Conservation (phyloP, 2,329 filamentous ascomycete genomes). For the Kalmusia sp. region DNA sequence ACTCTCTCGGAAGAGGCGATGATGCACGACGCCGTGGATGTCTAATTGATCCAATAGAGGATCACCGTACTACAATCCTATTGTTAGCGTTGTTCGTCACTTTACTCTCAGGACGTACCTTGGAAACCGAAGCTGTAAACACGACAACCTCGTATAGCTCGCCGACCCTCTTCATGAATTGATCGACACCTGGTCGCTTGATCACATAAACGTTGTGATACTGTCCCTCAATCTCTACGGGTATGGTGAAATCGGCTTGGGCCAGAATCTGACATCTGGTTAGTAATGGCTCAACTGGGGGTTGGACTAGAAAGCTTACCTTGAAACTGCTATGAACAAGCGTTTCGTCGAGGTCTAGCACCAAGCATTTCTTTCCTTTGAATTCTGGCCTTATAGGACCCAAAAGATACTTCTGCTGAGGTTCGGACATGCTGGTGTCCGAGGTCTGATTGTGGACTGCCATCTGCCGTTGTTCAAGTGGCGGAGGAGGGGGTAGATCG, state of each 20-base stretch:
- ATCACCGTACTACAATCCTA: slow-evolving; percentile 86
- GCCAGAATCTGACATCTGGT: slow-evolving; percentile 78
- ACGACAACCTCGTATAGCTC: slow-evolving; percentile 98
- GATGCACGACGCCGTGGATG: slow-evolving; percentile 95
- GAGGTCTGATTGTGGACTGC: slow-evolving; percentile 49
- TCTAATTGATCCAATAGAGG: slow-evolving; percentile 94
- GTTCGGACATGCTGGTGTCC: slow-evolving; percentile 48
- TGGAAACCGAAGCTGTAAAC: slow-evolving; percentile 97
- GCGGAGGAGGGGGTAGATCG: slow-evolving; percentile 64
- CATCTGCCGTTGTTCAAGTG: slow-evolving; percentile 54
- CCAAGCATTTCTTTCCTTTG: slow-evolving; percentile 89
- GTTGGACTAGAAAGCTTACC: slow-evolving; percentile 62
- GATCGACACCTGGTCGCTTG: slow-evolving; percentile 96
- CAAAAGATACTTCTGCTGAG: slow-evolving; percentile 72
- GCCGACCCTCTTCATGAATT: slow-evolving; percentile 98
- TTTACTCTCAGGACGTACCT: slow-evolving; percentile 62
- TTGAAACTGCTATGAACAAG: slow-evolving; percentile 99
- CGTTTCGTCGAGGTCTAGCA: slow-evolving; percentile 95
- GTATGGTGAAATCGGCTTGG: slow-evolving; percentile 98
- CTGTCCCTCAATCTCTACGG: slow-evolving; percentile 97
- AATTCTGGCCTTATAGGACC: slow-evolving; percentile 82
- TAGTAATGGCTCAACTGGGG: slow-evolving; percentile 19
- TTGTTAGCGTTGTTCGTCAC: slow-evolving; percentile 18
- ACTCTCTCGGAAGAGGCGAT: slow-evolving; percentile 94
- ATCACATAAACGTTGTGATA: slow-evolving; percentile 99